phyloP scores from a whole-genome alignment of 2,329 filamentous ascomycete species.

The Microsporum audouinii region DNA sequence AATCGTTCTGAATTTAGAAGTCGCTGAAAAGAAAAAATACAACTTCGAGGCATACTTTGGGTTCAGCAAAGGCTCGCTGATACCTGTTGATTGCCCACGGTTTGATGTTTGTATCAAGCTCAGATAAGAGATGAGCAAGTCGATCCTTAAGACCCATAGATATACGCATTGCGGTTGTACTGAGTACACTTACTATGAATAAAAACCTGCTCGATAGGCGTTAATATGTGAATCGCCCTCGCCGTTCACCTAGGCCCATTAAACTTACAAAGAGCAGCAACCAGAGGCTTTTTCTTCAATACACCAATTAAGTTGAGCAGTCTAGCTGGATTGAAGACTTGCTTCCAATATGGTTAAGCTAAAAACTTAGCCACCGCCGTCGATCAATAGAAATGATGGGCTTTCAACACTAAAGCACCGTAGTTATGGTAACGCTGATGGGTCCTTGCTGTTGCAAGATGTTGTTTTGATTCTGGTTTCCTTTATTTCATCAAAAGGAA shows the following conservation, averaged over 20 bases:
- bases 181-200: not conserved
- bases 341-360: not conserved
- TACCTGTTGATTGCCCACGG: not conserved
- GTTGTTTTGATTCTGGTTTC: not conserved
- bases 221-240: not conserved
- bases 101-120: not conserved
- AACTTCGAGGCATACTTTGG: not conserved
- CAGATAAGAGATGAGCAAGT: not conserved
- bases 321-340: not conserved
- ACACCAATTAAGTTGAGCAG: not conserved
- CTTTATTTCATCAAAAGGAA: not conserved
- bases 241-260: not conserved
- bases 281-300: not conserved
- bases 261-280: not conserved
- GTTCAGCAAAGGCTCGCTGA: not conserved
- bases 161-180: not conserved
- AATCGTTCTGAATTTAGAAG: not conserved
- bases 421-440: not conserved
- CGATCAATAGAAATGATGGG: not conserved
- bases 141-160: not conserved
- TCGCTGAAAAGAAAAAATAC: not conserved
- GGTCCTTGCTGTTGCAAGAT: not conserved
- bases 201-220: not conserved
- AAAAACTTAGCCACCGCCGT: not conserved
- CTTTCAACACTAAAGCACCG: not conserved